These are phyloP conservation scores for Pseudozyma thailandica DNA, from an alignment of 1,284 basidiomycete genomes.

Conservation along the genomic window DNA sequence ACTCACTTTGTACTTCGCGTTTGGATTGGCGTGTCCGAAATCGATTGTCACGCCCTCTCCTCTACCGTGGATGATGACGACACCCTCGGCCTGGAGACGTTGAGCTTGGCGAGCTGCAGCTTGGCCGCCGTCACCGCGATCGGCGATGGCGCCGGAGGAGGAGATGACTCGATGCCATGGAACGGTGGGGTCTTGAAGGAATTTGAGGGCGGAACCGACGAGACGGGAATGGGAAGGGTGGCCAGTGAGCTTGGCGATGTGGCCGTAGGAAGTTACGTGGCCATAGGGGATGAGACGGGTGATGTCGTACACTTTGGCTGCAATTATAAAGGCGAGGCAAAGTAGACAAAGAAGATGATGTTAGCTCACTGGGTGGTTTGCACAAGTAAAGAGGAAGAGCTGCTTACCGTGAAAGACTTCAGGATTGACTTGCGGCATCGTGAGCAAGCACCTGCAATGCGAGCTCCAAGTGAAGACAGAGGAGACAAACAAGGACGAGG, in stretches of 20 bases:
- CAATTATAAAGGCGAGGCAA: not conserved
- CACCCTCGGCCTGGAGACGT: slow-evolving; percentile 48
- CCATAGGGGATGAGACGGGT: slow-evolving; percentile 56
- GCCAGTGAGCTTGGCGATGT: slow-evolving; percentile 61
- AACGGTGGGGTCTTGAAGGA: slow-evolving; percentile 51
- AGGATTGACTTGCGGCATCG: slow-evolving; percentile 47
- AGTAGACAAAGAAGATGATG: not conserved
- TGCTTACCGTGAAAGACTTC: slow-evolving; percentile 46
- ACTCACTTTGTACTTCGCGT: slow-evolving; percentile 40
- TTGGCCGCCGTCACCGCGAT: slow-evolving; percentile 63
- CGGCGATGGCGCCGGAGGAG: slow-evolving; percentile 59
- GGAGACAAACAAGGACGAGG: not conserved
- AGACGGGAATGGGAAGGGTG: slow-evolving; percentile 59
- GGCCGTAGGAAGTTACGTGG: slow-evolving; percentile 64
- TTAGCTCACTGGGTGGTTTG: not conserved
- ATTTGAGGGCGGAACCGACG: slow-evolving; percentile 62
- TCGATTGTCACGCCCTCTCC: slow-evolving; percentile 45
- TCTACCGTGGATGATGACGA: slow-evolving; percentile 45
- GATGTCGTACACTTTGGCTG: slow-evolving; percentile 63
- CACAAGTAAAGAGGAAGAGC: not conserved
- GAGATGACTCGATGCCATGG: slow-evolving; percentile 65
- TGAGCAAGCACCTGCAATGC: not conserved
- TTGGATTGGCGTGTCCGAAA: slow-evolving; percentile 39
- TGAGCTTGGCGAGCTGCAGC: slow-evolving; percentile 60
- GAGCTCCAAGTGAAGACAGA: not conserved